Evolutionary conservation across 2,329 filamentous ascomycete genomes (phyloP), one percentile per base, ranked within the genome.

Genomic region (Cladophialophora carrionii): DNA sequence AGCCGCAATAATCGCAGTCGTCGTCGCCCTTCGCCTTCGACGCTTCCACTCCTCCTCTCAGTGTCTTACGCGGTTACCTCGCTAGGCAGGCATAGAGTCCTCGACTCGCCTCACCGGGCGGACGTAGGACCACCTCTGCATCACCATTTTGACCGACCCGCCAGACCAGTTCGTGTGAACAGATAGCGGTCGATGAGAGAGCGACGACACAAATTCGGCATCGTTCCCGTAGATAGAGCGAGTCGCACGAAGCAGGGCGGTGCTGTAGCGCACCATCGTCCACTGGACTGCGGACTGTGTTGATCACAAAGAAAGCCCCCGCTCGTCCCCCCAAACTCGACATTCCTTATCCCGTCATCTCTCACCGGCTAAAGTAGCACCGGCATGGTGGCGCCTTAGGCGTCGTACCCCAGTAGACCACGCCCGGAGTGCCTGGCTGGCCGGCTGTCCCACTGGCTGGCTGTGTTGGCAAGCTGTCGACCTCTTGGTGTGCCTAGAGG

Each of bases 391-490:
- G 37, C 37, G 17, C 37, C 37, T 43, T 43, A 43, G 37, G 37
- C 37, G 14, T 37, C 34, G 34, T 37, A 37, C 34, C 34, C 34
- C 3, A 46, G 56, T 14, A 48, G n/a, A 14, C 22, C 31, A 20
- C 43, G 31, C n/a, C 57, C 22, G 57, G 57, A 52, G 48, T 60
- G 57, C 48, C 57, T 60, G 46, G 48, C 24, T 32, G 51, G 20
- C 46, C 9, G 48, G 48, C 48, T 51, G 48, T 14, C 48, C 20
- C 20, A 49, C 46, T 49, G 46, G 46, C 57, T 60, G 57, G 57
- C 57, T 60, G 57, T 53, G 57, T 53, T 60, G 57, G 57, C 57
- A 60, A 34, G 22, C 46, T 60, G 34, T 60, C 57, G 51, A 53
- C 57, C 57, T 60, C 57, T 52, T 52, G 46, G 34, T 53, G 57